Base-by-base conservation (phyloP, 345 rosid genomes). In the Diplotaxis tenuifolia region DNA sequence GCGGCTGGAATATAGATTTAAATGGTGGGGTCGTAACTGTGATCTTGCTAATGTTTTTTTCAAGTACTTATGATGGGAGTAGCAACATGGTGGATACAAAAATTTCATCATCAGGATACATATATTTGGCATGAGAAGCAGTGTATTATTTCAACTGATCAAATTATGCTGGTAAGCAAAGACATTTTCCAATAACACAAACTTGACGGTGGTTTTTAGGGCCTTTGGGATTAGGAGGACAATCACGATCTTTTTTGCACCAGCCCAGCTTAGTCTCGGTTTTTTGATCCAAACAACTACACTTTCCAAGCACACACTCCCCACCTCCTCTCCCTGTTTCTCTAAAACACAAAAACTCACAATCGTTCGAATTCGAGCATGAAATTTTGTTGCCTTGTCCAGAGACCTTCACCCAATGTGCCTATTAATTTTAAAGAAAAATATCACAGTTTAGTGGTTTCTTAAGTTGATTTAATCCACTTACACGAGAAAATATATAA, bases 131-230 rank as follows among this genome's bases (percentile, higher is more conserved):
- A 52, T 14, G 57, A 20, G n/a, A 27, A 52, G 23, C 1, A 9
- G 5, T 52, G 6, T 52, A 20, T 52, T 7, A 6, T 42, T 15
- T 47, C 20, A 12, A 52, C 9, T 49, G 21, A 18, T 16, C 20
- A 49, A 18, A 2, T 49, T 50, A 57, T n/a, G 16, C 36, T n/a
- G 60, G 9, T 2, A 70, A 42, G 14, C 74, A 61, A 21, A 23
- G 32, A 62, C 75, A 71, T 50, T 21, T 19, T 49, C 75, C 75
- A 19, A 27, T 22, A 62, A 71, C 25, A 4, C 75, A 71, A 61
- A 4, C 2, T 5, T 61, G 49, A 49, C 49, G 32, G 31, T 9
- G 32, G 1, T 50, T 49, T 32, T n/a, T n/a, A 70, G 67, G 68
- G 5, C 68, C 6, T 34, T 61, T n/a, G n/a, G n/a, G 61, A 20